These are phyloP conservation scores for Closterium sp. DNA, from an alignment of 139 green algal genomes.

Conservation along the genomic window DNA sequence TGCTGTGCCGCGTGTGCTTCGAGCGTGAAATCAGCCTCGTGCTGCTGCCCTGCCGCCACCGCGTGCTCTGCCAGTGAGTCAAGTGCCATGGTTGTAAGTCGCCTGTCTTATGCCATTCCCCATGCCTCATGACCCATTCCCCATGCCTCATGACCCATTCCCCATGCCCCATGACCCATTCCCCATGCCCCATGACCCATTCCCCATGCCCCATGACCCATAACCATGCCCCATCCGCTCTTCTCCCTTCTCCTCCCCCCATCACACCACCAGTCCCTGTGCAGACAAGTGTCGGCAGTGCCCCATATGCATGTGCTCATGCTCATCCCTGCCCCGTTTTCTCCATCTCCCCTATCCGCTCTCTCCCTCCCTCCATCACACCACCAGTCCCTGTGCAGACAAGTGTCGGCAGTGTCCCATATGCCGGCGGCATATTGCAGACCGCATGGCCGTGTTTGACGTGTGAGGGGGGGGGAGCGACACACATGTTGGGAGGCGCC, in stretches of 20 bases:
- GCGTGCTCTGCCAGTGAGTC: conserved; percentile 23
- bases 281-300: not conserved
- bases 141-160: too few relatives aligned
- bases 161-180: too few relatives aligned
- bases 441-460: conserved; percentile 35
- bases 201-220: too few relatives aligned
- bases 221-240: too few relatives aligned
- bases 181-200: too few relatives aligned
- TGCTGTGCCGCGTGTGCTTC: conserved; percentile 30
- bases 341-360: not conserved
- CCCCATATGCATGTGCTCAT: not conserved
- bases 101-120: too few relatives aligned
- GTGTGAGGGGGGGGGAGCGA: not conserved
- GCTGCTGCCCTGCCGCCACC: conserved; percentile 25
- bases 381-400: not conserved
- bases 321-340: not conserved
- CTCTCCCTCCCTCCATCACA: not conserved
- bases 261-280: not conserved
- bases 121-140: too few relatives aligned
- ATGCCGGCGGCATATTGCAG: conserved; percentile 56
- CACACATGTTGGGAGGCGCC: too few relatives aligned
- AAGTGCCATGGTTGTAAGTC: too few relatives aligned
- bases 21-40: conserved; percentile 28
- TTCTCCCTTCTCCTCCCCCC: too few relatives aligned
- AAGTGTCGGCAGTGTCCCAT: conserved; percentile 51